Evolutionary conservation across 495 filamentous ascomycete genomes (phyloP), one percentile per base, ranked within the genome.

Genomic region (Xylaria curta): DNA sequence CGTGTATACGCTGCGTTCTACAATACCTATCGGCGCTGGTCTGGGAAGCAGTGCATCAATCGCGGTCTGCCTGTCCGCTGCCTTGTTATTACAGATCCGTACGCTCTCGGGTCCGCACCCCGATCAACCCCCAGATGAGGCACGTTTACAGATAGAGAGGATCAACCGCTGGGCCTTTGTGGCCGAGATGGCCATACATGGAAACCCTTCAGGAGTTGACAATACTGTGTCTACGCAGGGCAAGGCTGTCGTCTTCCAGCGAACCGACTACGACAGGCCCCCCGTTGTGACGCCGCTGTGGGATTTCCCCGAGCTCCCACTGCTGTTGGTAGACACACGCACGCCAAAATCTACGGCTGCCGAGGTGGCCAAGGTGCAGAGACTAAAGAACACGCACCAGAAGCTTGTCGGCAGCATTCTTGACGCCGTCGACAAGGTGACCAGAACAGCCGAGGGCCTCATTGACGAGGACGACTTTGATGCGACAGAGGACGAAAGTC

Each of bases 91-190:
- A 44, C 96, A 98, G 82, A 93, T 94, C 60, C 90, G 93, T 36
- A 92, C 94, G 7, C 88, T 99, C 4, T 87, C 92, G 13, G 94
- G 94, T 0, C 96, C 96, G 4, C 95, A 97, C 76, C 90, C 90
- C 7, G 95, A 97, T 77, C 95, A 98, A 80, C 92, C 93, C 15
- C 76, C 87, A 2, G 87, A 91, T 17, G 96, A 98, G 84, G 91
- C 91, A 47, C 90, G 91, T 46, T 78, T 92, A 47, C 95, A 98
- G 77, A 85, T 97, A 26, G 94, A 98, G 82, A 90, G 95, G 68
- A 97, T 99, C 76, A 99, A 99, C 78, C 89, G 92, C 65, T 99
- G 96, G 96, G 95, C 96, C 0, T 98, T 97, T 78, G 96, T 98
- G 1, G 94, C 93, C 33, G 96, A 99, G 82, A 91, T 98, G 87